phyloP scores from a whole-genome alignment of 345 rosid genomes.

The Brassica rapa region DNA sequence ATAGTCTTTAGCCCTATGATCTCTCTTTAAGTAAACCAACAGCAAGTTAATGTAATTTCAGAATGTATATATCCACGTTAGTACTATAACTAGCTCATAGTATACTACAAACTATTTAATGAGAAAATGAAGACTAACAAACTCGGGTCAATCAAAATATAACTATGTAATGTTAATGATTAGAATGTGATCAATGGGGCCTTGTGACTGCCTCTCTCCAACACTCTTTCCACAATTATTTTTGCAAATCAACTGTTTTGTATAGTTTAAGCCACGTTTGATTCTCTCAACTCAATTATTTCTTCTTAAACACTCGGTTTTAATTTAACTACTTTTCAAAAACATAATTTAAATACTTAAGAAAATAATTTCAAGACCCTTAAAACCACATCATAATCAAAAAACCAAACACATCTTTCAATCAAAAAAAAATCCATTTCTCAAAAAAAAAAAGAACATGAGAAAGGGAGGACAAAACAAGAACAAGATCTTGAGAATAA shows the following conservation, averaged over 20 bases:
- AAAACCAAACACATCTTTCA: conserved; percentile 25
- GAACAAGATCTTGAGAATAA: conserved; percentile 53
- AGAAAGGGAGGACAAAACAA: conserved; percentile 37
- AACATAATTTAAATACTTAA: background rate
- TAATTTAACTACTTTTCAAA: background rate
- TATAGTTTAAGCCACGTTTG: conserved; percentile 31
- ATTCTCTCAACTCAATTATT: conserved; percentile 41
- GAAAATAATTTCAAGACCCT: background rate
- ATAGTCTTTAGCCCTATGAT: background rate
- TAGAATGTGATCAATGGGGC: conserved; percentile 10
- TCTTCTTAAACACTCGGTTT: conserved; percentile 10
- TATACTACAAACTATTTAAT: background rate
- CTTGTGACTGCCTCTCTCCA: conserved; percentile 6
- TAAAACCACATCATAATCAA: conserved; percentile 17
- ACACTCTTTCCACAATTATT: conserved; percentile 4
- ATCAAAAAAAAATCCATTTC: conserved; percentile 1
- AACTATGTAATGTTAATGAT: background rate
- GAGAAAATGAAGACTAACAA: background rate
- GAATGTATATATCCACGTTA: background rate
- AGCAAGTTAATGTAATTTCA: background rate
- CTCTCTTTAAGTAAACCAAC: background rate
- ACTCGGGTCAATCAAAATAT: background rate
- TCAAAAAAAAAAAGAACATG: conserved; percentile 32
- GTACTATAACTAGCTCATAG: background rate
- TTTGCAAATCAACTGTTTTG: conserved; percentile 2